Base-by-base conservation (phyloP, 2,329 filamentous ascomycete species). In the Aspergillus sp. region DNA sequence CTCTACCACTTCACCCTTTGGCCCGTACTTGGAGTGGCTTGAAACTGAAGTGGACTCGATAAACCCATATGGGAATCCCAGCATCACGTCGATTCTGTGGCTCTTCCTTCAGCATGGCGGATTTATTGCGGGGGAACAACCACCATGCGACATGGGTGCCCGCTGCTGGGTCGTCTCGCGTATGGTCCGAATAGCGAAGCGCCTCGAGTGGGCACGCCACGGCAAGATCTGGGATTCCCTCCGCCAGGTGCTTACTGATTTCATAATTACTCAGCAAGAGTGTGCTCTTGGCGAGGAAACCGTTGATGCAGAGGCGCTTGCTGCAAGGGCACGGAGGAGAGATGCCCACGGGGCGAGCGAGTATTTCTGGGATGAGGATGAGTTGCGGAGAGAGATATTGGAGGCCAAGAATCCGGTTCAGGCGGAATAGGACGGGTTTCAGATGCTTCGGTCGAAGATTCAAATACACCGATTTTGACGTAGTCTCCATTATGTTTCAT, bases 101-200 rank as follows among this genome's bases (percentile, higher is more conserved):
- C 62, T 74, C 19, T 73, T 74, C 43, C 62, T 74, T 23, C 67
- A 67, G 31, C 71, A 72, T 41, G 72, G 72, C 30, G 72, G 72
- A 17, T 73, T 69, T 52, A 19, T 31, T 15, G 64, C 70, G 8
- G 51, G 48, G 17, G 64, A 56, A 7, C 60, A 72, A 19, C 43
- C 62, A 23, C 43, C 62, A 8, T 47, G 65, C n/a, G 68, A 72
- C 46, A 60, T 66, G 22, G 69, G 72, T 11, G 71, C 72, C 53
- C 58, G 72, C 59, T 74, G 69, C 61, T 74, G 72, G 72, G 60
- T 71, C 19, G 72, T 74, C 17, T 74, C 72, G 6, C 69, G 72
- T 45, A 72, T 74, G 71, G 55, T 74, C 38, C 69, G 72, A 28
- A 66, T 74, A 17, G 69, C 69, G 30, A 74, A 74, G 57, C 66